Evolutionary conservation across 2,329 filamentous ascomycete species (phyloP), one percentile per base, ranked within the genome.

Genomic region (Colletotrichum musae): DNA sequence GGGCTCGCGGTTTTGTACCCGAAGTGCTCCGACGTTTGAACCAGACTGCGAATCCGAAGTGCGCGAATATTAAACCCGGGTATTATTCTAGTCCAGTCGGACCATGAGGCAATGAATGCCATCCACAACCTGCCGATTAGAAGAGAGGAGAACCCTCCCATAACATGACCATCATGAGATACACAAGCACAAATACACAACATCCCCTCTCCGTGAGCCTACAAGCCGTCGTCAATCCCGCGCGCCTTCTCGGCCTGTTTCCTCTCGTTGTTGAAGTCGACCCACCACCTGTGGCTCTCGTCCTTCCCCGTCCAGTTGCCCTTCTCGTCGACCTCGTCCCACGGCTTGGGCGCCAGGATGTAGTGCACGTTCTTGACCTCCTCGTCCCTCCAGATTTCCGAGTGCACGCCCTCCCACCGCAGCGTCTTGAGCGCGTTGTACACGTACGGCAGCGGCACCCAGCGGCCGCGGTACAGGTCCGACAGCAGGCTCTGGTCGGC

Each of bases 371-470:
- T 89, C 81, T 88, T 89, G 58, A 91, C 86, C 48, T 79, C 75
- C 18, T 85, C 85, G 72, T 91, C 88, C 12, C 81, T 78, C 89
- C 89, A 91, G 65, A 91, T 87, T 64, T 79, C 74, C 32, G 79
- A 77, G 74, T 91, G 89, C 36, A 89, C 87, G 13, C 80, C 82
- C 16, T 80, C 73, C 80, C 83, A 83, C 16, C 87, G 79, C 80
- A 91, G 70, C 16, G 89, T 90, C 84, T 91, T 90, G 70, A 91
- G 83, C 10, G 87, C 89, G 72, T 91, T 91, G 77, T 90, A 91
- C 15, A 85, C 79, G 73, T 90, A 91, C 1, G 88, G 87, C 73
- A 91, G 80, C 6, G 86, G 76, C 13, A 87, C 85, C 89, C 89
- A 91, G 41, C 87, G 81, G 41, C 82, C 85, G 12, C 77, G 77